Percentiles rank a stretch among this genome's conserved stretches.
Evolutionary conservation across 2,329 filamentous ascomycete genomes (phyloP).

Genomic region (Sporothrix pseudoabietina): DNA sequence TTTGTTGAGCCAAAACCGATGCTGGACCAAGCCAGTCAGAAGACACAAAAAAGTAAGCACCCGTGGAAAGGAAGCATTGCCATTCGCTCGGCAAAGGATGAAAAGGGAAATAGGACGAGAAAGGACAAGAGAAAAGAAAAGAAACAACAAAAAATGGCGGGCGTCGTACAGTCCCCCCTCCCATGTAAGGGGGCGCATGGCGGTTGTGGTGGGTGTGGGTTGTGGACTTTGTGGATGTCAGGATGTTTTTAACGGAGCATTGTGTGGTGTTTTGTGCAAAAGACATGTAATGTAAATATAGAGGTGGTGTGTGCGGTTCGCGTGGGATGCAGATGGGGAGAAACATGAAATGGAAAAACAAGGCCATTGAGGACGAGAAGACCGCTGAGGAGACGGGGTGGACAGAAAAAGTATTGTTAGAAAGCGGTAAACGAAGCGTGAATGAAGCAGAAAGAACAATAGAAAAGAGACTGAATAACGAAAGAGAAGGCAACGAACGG

Average conservation of each 20-base stretch:
- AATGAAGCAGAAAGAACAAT: too few species aligned
- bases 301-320: neutral
- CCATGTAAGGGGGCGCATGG: neutral
- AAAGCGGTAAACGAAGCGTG: slow-evolving; percentile 13
- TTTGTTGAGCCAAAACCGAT: neutral
- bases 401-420: neutral
- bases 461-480: neutral
- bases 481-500: neutral
- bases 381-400: neutral
- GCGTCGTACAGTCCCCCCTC: neutral
- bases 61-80: neutral
- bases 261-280: neutral
- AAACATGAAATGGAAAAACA: slow-evolving; percentile 20
- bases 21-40: slow-evolving; percentile 13
- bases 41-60: neutral
- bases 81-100: neutral
- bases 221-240: neutral
- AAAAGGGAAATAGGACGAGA: neutral
- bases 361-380: neutral
- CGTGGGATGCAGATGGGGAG: slow-evolving; percentile 16
- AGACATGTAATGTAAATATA: too few species aligned
- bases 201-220: slow-evolving; percentile 13
- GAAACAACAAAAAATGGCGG: neutral
- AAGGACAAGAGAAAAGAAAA: neutral
- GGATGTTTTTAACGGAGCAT: neutral